phyloP scores from a whole-genome alignment of 192 early-diverging fungal genomes.

The Coemansia sp. region DNA sequence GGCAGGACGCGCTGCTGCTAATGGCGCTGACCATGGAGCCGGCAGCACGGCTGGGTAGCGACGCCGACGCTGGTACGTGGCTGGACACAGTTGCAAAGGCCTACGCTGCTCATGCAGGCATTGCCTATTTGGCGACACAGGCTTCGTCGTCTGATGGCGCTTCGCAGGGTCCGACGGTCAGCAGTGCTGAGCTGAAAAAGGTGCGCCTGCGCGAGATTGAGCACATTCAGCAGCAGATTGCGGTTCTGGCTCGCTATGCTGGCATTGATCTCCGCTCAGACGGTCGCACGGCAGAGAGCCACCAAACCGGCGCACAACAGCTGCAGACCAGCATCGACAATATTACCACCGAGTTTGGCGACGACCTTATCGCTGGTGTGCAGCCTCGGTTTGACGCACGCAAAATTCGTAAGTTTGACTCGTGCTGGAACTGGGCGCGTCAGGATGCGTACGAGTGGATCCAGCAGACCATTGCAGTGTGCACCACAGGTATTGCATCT shows the following conservation, averaged over 20 bases:
- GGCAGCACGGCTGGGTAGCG: slow-evolving; percentile 64
- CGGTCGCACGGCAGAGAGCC: slow-evolving; percentile 62
- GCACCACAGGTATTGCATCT: slow-evolving; percentile 66
- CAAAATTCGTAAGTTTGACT: slow-evolving; percentile 74
- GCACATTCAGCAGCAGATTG: slow-evolving; percentile 79
- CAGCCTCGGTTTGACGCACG: slow-evolving; percentile 70
- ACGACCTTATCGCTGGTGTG: slow-evolving; percentile 72
- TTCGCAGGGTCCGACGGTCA: slow-evolving; percentile 64
- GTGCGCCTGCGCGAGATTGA: slow-evolving; percentile 70
- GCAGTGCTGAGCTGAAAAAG: slow-evolving; percentile 85
- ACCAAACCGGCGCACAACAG: slow-evolving; percentile 57
- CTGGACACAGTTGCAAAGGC: slow-evolving; percentile 73
- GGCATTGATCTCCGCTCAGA: slow-evolving; percentile 73
- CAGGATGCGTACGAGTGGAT: too few species aligned
- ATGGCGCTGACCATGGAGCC: slow-evolving; percentile 84
- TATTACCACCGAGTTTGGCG: slow-evolving; percentile 82
- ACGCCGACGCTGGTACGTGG: slow-evolving; percentile 21
- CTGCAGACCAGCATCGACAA: slow-evolving; percentile 77
- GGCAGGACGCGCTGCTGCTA: slow-evolving; percentile 75
- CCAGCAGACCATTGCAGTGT: slow-evolving; percentile 71
- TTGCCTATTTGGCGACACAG: slow-evolving; percentile 53
- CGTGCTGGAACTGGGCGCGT: too few species aligned
- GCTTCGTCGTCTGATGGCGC: not conserved
- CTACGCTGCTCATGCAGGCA: slow-evolving; percentile 74
- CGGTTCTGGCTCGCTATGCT: slow-evolving; percentile 80